These are phyloP conservation scores for Lumnitzera littorea DNA, from an alignment of 345 rosid species.

Conservation along the genomic window DNA sequence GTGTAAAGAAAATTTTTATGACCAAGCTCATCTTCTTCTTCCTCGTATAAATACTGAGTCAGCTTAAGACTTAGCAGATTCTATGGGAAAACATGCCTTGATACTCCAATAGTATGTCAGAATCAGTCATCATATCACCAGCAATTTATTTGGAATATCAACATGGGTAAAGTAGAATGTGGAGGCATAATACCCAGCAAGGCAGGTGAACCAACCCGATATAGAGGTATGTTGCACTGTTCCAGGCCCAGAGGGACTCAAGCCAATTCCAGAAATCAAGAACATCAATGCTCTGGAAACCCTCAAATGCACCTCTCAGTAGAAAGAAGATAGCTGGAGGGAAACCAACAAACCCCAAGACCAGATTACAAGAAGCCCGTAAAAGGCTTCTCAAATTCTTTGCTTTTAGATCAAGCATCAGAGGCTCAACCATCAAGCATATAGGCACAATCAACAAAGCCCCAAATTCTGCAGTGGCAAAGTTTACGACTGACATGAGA, in stretches of 20 bases:
- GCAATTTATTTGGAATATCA: slow-evolving; percentile 10
- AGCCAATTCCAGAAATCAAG: slow-evolving; percentile 86
- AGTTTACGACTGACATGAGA: slow-evolving; percentile 90
- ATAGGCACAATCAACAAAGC: slow-evolving; percentile 71
- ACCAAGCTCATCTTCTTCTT: too few relatives aligned
- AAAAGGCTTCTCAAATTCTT: slow-evolving; percentile 26
- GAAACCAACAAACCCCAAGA: slow-evolving; percentile 39
- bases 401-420: slow-evolving; percentile 43
- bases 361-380: slow-evolving; percentile 42
- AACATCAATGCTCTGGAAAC: slow-evolving; percentile 27
- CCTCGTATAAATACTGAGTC: too few relatives aligned
- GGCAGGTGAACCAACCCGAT: slow-evolving; percentile 84
- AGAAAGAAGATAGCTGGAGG: slow-evolving; percentile 58
- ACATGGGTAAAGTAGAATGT: slow-evolving; percentile 47
- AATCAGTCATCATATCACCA: not conserved
- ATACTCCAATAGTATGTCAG: not conserved
- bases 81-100: too few relatives aligned
- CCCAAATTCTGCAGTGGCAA: slow-evolving; percentile 87
- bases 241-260: slow-evolving; percentile 87
- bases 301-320: slow-evolving; percentile 37
- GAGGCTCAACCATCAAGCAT: slow-evolving; percentile 68
- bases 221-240: slow-evolving; percentile 87
- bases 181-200: slow-evolving; percentile 37
- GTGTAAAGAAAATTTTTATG: too few relatives aligned
- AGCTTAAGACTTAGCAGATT: too few relatives aligned